phyloP scores from a whole-genome alignment of 768 basidiomycete species.

The Xerocomellus amylosporus region DNA sequence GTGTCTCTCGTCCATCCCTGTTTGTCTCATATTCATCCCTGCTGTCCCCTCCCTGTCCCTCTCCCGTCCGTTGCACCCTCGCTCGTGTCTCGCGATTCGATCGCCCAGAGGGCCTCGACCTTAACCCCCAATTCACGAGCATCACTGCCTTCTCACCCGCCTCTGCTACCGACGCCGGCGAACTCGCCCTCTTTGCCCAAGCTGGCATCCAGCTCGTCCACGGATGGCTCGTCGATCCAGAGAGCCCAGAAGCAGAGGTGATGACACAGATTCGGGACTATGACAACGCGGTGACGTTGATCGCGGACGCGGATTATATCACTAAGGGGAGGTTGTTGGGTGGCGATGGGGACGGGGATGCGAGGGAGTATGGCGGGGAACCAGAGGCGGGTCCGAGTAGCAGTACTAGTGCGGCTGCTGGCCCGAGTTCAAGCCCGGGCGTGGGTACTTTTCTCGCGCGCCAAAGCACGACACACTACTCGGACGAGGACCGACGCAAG shows the following conservation, averaged over 20 bases:
- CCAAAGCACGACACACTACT: conserved; percentile 31
- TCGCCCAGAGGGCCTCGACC: conserved; percentile 74
- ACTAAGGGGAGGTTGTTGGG: conserved; percentile 58
- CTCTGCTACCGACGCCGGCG: conserved; percentile 59
- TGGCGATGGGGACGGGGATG: not conserved
- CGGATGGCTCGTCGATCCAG: conserved; percentile 62
- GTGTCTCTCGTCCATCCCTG: not conserved
- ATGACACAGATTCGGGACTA: conserved; percentile 61
- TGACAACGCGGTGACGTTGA: conserved; percentile 67
- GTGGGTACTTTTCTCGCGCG: not conserved
- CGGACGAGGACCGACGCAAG: conserved; percentile 56
- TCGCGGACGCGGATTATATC: conserved; percentile 78
- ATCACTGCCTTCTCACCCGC: conserved; percentile 64
- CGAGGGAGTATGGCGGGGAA: not conserved
- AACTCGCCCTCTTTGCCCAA: conserved; percentile 81
- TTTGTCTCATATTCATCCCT: not conserved
- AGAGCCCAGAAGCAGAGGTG: conserved; percentile 53
- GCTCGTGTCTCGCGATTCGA: not conserved
- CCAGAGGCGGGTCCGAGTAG: not conserved
- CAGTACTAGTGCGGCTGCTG: not conserved
- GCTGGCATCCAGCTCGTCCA: conserved; percentile 81
- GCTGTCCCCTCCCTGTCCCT: not conserved
- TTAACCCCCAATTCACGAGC: conserved; percentile 81
- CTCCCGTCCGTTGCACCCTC: not conserved
- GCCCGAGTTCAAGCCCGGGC: conserved; percentile 8